These are phyloP conservation scores for Durusdinium trenchii DNA, from an alignment of 73 alveolate species.

Conservation along the genomic window DNA sequence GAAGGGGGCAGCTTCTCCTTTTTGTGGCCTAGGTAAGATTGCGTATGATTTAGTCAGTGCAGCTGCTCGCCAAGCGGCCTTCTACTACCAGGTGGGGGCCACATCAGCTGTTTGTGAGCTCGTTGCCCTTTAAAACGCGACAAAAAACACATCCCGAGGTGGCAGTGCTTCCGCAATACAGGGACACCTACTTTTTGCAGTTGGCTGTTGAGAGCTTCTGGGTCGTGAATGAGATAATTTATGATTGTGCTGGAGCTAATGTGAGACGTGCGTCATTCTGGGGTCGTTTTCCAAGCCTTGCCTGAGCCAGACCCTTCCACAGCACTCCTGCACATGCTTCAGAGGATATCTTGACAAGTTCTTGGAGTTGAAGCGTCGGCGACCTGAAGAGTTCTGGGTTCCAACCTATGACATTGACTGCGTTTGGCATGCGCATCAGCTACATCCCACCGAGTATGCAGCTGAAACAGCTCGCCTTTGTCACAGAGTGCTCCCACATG, in stretches of 20 bases:
- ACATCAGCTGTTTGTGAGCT: neutral
- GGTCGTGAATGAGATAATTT: neutral
- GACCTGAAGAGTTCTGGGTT: slow-evolving; percentile 67
- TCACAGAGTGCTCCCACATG: slow-evolving; percentile 65
- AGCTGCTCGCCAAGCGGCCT: slow-evolving; percentile 71
- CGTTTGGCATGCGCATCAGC: slow-evolving; percentile 86
- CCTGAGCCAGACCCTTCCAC: too few species aligned
- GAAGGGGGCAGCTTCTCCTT: neutral
- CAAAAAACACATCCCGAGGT: neutral
- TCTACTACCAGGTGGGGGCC: slow-evolving; percentile 67
- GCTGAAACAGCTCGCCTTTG: slow-evolving; percentile 59
- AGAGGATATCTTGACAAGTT: slow-evolving; percentile 73
- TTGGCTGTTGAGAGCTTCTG: slow-evolving; percentile 42
- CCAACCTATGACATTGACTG: slow-evolving; percentile 92
- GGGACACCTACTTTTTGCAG: slow-evolving; percentile 48
- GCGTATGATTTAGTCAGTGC: slow-evolving; percentile 25
- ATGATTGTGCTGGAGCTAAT: too few species aligned
- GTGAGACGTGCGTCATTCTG: too few species aligned
- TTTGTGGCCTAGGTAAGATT: neutral
- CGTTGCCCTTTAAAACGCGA: neutral
- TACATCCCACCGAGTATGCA: slow-evolving; percentile 8
- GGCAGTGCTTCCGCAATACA: slow-evolving; percentile 86
- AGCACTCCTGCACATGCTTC: neutral
- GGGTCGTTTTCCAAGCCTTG: too few species aligned
- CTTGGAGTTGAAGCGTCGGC: slow-evolving; percentile 81